These are phyloP conservation scores for Epicoccum sorghinum DNA, from an alignment of 2,329 filamentous ascomycete species.

Conservation along the genomic window DNA sequence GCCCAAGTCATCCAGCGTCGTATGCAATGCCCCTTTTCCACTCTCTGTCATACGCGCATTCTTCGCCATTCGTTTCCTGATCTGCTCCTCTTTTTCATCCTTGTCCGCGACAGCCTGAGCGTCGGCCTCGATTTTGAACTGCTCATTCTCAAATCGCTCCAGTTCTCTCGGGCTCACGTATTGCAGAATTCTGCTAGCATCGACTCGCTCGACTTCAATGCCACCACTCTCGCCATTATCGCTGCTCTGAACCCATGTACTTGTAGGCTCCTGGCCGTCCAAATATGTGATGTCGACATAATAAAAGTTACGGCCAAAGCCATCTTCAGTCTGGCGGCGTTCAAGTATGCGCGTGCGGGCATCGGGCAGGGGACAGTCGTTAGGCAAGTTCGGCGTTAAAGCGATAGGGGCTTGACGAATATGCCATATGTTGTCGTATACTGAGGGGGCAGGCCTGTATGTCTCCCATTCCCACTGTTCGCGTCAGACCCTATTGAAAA, in stretches of 20 bases:
- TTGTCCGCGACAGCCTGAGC: slow-evolving; percentile 29
- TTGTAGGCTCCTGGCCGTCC: not conserved
- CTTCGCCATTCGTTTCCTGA: slow-evolving; percentile 26
- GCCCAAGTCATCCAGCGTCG: slow-evolving; percentile 18
- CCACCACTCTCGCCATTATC: slow-evolving; percentile 4
- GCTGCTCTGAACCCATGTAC: slow-evolving; percentile 12
- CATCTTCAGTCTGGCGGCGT: slow-evolving; percentile 36
- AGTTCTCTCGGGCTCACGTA: slow-evolving; percentile 40
- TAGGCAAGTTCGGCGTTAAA: slow-evolving; percentile 32
- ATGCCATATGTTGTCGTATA: slow-evolving; percentile 40
- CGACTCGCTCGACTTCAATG: slow-evolving; percentile 29
- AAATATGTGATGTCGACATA: slow-evolving; percentile 26
- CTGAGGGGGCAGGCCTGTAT: slow-evolving; percentile 35
- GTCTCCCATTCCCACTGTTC: slow-evolving; percentile 38
- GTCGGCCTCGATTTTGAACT: slow-evolving; percentile 37
- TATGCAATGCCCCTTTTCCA: slow-evolving; percentile 14
- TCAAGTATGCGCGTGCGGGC: slow-evolving; percentile 37
- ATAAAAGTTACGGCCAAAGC: slow-evolving; percentile 33
- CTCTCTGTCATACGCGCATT: slow-evolving; percentile 26
- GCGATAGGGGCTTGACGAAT: slow-evolving; percentile 33
- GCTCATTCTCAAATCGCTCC: slow-evolving; percentile 42
- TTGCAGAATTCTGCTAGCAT: slow-evolving; percentile 36
- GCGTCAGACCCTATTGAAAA: not conserved
- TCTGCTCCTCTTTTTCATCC: slow-evolving; percentile 30
- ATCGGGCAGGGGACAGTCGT: slow-evolving; percentile 36